Evolutionary conservation across 1,284 basidiomycete species (phyloP), one percentile per base, ranked within the genome.

Genomic region (Austroboletus novae-zelandiae): DNA sequence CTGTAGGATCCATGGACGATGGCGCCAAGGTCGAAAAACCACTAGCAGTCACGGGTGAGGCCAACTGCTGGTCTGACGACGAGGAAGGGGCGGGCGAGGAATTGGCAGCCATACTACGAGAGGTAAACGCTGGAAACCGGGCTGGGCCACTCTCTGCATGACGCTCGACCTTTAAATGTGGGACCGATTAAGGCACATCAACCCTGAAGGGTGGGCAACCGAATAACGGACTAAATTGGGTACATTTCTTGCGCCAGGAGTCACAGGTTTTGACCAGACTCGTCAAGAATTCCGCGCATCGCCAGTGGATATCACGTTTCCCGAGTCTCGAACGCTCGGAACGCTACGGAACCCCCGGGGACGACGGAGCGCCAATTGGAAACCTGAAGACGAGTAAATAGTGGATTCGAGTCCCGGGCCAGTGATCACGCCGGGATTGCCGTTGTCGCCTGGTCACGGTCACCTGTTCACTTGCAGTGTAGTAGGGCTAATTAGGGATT

Each of bases 61-160:
- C 1, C 36, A 50, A 23, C 4, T 57, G 46, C 27, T 45, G 51
- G 37, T 42, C 46, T 1, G 51, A 36, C 23, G 49, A 40, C 2
- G 51, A 43, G 29, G 59, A 32, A 6, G 47, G 0, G 27, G 40
- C 31, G 6, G 52, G 18, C 1, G 29, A 11, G 3, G 2, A 9
- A 17, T 61, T n/a, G n/a, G n/a, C 45, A 9, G 44, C 25, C 65
- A 64, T 64, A 0, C 43, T 20, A 8, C 6, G 9, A 27, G 18
- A 18, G 29, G 15, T 0, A 37, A 17, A 20, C 14, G 45, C 18
- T 45, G 47, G 25, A 23, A 29, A 11, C n/a, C n/a, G n/a, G 17
- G 7, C 18, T 30, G 18, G 31, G 2, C 1, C 9, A 1, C 17
- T 18, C 11, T 36, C 41, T 25, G 6, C 23, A 29, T 36, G 17